Conservation (phyloP, 2,329 filamentous ascomycete genomes). For the Neonectria neomacrospora region DNA sequence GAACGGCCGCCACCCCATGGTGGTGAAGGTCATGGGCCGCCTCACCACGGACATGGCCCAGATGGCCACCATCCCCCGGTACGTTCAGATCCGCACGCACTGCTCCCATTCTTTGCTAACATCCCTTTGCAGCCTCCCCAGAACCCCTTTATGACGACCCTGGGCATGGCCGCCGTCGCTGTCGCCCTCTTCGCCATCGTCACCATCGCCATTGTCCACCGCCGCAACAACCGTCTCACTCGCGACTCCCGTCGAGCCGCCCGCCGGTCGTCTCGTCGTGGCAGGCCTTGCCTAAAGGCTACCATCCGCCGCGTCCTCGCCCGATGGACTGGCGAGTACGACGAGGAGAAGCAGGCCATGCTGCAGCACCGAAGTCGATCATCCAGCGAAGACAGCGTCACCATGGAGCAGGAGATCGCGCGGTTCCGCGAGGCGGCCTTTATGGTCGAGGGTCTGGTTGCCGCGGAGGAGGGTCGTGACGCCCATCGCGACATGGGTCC, state of each 20-base stretch:
- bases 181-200: constrained; percentile 43
- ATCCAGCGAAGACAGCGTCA: constrained; percentile 40
- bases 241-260: constrained; percentile 38
- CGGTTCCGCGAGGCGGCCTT: constrained; percentile 59
- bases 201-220: constrained; percentile 40
- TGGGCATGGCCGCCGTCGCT: constrained; percentile 40
- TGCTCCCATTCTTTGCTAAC: constrained; percentile 4
- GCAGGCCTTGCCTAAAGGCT: constrained; percentile 39
- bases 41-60: constrained; percentile 27
- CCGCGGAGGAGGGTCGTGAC: constrained; percentile 53
- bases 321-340: constrained; percentile 39
- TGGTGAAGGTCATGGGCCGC: constrained; percentile 40
- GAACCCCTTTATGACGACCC: constrained; percentile 35
- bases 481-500: constrained; percentile 11
- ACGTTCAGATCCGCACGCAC: constrained; percentile 16
- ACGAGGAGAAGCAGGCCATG: constrained; percentile 41
- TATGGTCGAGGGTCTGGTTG: constrained; percentile 58
- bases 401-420: constrained; percentile 62
- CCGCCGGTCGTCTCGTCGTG: constrained; percentile 42
- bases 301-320: constrained; percentile 48
- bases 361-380: constrained; percentile 28
- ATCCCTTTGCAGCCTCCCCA: constrained; percentile 25
- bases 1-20: constrained; percentile 33
- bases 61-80: constrained; percentile 30
- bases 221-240: constrained; percentile 32